A percentile compares a stretch with the other conserved stretches of the same genome.
Evolutionary conservation across 345 rosid genomes (phyloP).

Genomic region (Zanthoxylum bungeanum): DNA sequence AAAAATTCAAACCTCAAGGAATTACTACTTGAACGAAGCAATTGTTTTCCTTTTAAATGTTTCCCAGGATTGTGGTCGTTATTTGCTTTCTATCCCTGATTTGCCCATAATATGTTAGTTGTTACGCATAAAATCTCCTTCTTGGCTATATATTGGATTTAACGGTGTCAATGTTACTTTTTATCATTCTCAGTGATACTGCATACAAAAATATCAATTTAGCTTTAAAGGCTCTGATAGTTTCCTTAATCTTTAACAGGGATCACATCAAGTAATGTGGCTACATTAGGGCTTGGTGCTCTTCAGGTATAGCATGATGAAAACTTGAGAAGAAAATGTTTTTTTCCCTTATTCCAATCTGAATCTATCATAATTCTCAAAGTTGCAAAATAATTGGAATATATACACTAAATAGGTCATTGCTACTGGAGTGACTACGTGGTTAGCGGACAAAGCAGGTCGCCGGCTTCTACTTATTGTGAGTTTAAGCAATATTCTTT

Average conservation of each 20-base stretch:
- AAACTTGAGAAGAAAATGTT: too few species aligned
- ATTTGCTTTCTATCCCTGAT: not conserved
- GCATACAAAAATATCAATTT: not conserved
- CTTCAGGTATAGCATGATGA: slow-evolving; percentile 59
- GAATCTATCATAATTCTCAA: not conserved
- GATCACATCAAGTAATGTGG: slow-evolving; percentile 70
- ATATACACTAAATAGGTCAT: slow-evolving; percentile 43
- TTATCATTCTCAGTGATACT: not conserved
- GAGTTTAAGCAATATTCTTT: slow-evolving; percentile 33
- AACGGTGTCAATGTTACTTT: not conserved
- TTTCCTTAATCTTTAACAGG: slow-evolving; percentile 45
- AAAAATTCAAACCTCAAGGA: not conserved
- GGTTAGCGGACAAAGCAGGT: slow-evolving; percentile 86
- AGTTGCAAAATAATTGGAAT: not conserved
- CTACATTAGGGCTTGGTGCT: slow-evolving; percentile 83
- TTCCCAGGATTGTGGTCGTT: too few species aligned
- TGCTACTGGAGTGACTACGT: slow-evolving; percentile 80
- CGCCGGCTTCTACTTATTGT: slow-evolving; percentile 86
- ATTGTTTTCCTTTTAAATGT: too few species aligned
- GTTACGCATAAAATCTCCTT: not conserved
- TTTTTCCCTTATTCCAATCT: too few species aligned
- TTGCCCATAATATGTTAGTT: not conserved
- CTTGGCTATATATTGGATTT: not conserved
- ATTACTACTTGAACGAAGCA: not conserved
- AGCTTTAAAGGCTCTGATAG: slow-evolving; percentile 1